Percentiles rank a stretch among this genome's conserved stretches.
Evolutionary conservation across 2,329 filamentous ascomycete species (phyloP).

Genomic region (Biscogniauxia mediterranea): DNA sequence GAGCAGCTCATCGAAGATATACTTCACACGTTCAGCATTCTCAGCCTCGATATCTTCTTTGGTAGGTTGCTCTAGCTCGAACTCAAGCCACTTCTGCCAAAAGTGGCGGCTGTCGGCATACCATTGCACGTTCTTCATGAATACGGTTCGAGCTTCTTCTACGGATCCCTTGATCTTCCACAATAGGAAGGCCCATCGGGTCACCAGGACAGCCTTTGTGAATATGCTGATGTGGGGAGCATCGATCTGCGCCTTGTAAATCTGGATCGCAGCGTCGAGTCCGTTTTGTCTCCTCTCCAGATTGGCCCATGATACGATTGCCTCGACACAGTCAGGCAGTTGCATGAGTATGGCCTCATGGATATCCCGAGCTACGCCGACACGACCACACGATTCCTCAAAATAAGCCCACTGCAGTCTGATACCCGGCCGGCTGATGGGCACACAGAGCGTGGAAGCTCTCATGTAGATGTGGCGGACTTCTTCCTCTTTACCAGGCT

Average conservation of each 20-base stretch:
- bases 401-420: constrained; percentile 92
- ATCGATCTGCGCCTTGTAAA: constrained; percentile 80
- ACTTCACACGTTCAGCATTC: constrained; percentile 73
- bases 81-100: constrained; percentile 85
- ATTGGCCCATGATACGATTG: constrained; percentile 84
- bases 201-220: constrained; percentile 82
- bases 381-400: constrained; percentile 78
- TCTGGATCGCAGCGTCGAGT: constrained; percentile 77
- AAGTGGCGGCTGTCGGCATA: constrained; percentile 84
- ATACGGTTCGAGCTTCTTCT: constrained; percentile 80
- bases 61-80: constrained; percentile 82
- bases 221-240: constrained; percentile 68
- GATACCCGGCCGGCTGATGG: constrained; percentile 79
- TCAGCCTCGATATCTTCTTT: constrained; percentile 60
- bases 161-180: constrained; percentile 84
- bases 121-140: constrained; percentile 76
- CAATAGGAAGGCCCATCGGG: constrained; percentile 81
- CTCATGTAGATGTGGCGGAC: constrained; percentile 89
- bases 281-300: constrained; percentile 80
- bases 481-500: constrained; percentile 80
- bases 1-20: constrained; percentile 74
- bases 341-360: constrained; percentile 75
- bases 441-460: constrained; percentile 80
- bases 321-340: constrained; percentile 81
- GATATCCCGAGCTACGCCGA: constrained; percentile 79